Conservation (phyloP, 1,139 yeast genomes). For the Scheffersomyces insectosa region DNA sequence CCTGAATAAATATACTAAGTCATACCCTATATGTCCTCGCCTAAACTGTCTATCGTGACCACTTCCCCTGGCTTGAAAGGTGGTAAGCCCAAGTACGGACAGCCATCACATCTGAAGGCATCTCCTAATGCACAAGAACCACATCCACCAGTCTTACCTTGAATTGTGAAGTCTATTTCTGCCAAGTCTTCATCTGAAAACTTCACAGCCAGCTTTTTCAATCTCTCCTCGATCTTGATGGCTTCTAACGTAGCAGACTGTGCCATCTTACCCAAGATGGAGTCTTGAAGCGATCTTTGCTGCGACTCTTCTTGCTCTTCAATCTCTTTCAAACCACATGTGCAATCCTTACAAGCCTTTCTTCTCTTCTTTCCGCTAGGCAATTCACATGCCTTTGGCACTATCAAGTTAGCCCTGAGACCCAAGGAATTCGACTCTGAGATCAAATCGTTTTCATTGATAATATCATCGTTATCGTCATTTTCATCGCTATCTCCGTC, state of each 20-base stretch:
- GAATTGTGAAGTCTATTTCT: constrained; percentile 92
- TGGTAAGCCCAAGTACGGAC: constrained; percentile 95
- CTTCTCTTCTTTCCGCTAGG: constrained; percentile 66
- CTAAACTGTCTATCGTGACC: constrained; percentile 52
- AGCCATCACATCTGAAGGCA: constrained; percentile 97
- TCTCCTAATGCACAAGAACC: constrained; percentile 97
- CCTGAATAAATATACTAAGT: too few species aligned
- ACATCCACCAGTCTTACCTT: constrained; percentile 95
- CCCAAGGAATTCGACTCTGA: constrained; percentile 16
- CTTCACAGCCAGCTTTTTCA: constrained; percentile 46
- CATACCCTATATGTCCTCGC: constrained; percentile 40
- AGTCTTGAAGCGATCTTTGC: constrained; percentile 49
- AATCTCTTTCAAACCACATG: constrained; percentile 90
- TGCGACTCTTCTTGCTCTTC: constrained; percentile 58
- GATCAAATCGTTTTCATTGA: constrained; percentile 48
- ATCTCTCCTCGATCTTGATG: constrained; percentile 50
- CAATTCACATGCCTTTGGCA: constrained; percentile 51
- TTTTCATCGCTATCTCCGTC: constrained; percentile 50
- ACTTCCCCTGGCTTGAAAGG: constrained; percentile 97
- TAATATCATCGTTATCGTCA: constrained; percentile 39
- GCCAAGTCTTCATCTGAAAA: constrained; percentile 67
- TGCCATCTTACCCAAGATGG: constrained; percentile 50
- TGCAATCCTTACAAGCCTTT: constrained; percentile 95
- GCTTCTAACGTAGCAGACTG: constrained; percentile 56
- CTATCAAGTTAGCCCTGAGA: constrained; percentile 35